Evolutionary conservation across 306 rosid species (phyloP).

Genomic region (Cicer yamashitae): DNA sequence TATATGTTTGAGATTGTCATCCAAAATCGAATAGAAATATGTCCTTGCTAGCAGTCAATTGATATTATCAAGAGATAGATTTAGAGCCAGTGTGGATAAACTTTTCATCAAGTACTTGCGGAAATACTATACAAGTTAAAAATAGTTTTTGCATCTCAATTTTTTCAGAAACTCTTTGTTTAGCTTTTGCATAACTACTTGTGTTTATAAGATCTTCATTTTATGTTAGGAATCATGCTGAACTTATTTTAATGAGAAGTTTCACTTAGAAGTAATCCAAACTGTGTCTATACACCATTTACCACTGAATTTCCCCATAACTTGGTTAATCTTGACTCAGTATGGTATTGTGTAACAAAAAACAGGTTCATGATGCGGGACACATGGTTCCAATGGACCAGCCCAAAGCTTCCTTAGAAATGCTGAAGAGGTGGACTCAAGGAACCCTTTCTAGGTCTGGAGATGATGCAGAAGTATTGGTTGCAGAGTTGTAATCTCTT

Average conservation of each 20-base stretch:
- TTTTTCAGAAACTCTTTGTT: neutral
- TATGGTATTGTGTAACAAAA: conserved; percentile 30
- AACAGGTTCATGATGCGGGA: conserved; percentile 94
- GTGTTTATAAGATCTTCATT: neutral
- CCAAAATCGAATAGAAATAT: conserved; percentile 10
- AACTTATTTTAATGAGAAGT: neutral
- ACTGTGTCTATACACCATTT: conserved; percentile 21
- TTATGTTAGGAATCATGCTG: neutral
- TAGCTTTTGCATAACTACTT: neutral
- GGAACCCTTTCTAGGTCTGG: conserved; percentile 64
- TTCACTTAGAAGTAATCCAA: neutral
- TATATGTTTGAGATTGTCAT: conserved; percentile 6
- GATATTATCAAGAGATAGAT: conserved; percentile 4
- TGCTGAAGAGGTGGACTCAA: conserved; percentile 88
- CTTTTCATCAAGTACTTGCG: conserved; percentile 3
- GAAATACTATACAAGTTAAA: neutral
- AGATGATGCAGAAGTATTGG: conserved; percentile 46
- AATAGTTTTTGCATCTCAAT: neutral
- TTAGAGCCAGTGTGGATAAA: conserved; percentile 10
- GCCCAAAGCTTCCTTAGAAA: conserved; percentile 90
- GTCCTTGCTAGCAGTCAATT: conserved; percentile 13
- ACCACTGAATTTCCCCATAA: neutral
- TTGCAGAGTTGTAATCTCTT: conserved; percentile 66
- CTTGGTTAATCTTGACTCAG: conserved; percentile 37
- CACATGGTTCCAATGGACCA: conserved; percentile 99